Conservation (phyloP, 345 rosid genomes). For the Carallia brachiata region DNA sequence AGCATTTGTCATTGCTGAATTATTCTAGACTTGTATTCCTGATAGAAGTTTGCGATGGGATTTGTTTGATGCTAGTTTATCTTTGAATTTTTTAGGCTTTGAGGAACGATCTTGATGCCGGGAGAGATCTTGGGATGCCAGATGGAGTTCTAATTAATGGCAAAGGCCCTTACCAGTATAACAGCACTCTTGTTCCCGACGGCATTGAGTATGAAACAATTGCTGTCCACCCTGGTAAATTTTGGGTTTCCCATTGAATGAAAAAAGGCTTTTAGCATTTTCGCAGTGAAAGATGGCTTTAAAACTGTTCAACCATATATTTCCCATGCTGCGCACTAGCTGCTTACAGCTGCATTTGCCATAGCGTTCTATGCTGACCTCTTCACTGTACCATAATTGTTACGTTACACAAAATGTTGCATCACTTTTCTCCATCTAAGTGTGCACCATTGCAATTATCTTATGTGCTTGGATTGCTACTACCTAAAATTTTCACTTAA, state of each 20-base stretch:
- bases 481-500: background rate
- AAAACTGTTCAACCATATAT: background rate
- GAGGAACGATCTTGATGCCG: constrained; percentile 86
- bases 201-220: constrained; percentile 73
- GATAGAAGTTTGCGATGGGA: background rate
- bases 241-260: background rate
- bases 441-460: background rate
- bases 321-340: background rate
- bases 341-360: no score
- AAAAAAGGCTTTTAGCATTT: no score
- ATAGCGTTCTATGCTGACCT: background rate
- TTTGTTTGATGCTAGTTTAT: background rate
- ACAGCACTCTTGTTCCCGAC: constrained; percentile 72
- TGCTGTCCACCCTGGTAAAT: constrained; percentile 87
- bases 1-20: constrained; percentile 27
- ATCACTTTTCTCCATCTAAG: background rate
- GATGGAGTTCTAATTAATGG: constrained; percentile 97
- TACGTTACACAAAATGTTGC: background rate
- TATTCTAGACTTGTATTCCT: background rate
- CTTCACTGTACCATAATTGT: background rate
- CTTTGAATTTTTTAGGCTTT: constrained; percentile 55
- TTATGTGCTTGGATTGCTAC: background rate
- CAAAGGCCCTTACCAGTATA: constrained; percentile 93
- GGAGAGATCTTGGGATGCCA: constrained; percentile 95
- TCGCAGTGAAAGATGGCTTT: no score